Evolutionary conservation across 202 grass and related monocot species (phyloP), one percentile per base, ranked within the genome.

Genomic region (Zizania palustris): DNA sequence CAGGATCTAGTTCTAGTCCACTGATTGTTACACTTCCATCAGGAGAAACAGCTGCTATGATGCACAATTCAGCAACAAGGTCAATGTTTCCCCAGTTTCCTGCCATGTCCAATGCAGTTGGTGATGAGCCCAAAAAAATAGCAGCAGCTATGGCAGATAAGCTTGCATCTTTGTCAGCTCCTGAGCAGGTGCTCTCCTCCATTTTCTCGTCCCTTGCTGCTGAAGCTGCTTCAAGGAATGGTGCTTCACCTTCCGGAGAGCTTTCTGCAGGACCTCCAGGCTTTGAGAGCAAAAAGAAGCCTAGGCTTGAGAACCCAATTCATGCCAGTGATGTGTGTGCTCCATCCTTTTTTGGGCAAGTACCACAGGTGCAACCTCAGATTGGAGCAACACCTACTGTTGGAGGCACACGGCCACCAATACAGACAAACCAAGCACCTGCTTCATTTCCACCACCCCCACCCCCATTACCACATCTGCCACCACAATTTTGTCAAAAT

Each of bases 71-170:
- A 44, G 63, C 59, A 35, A 18, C 33, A 60, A 78, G 54, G 59
- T 48, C 84, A 4, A 33, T 71, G 65, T 68, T 79, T 68, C 69
- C 81, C 34, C 81, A 75, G 70, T 45, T 74, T 20, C 45, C 63
- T 3, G 34, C 54, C 16, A 80, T 83, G 37, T 58, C 68, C 43
- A 87, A 71, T 85, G 77, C 55, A 6, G 83, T 68, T 67, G 84
- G 67, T 43, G 85, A 88, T 7, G 89, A 98, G 53, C 76, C 88
- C 71, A 98, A 90, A 61, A 98, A 88, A 69, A 83, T 83, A 11
- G 96, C 96, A 33, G 96, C 96, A 72, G 96, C 89, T 58, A 85
- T 98, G 72, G 91, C 89, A 51, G 96, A 88, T 69, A 98, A 92
- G 58, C 84, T 98, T 77, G 83, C 83, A 39, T 93, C 96, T 60